Conservation (phyloP, 1,139 yeast genomes). For the Hyphopichia buzzinii region DNA sequence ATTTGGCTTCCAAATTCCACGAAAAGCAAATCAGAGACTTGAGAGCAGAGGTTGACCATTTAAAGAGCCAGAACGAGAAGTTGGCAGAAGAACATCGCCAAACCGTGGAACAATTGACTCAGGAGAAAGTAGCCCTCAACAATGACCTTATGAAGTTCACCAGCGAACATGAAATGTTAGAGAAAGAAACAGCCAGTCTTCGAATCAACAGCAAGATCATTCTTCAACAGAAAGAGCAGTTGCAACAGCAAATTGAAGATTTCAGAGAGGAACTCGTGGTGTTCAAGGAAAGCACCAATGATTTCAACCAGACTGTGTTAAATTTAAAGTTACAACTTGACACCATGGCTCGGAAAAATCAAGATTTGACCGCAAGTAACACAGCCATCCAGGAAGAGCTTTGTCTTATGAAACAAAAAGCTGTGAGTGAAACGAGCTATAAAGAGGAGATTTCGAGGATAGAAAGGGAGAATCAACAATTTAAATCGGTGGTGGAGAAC, state of each 20-base stretch:
- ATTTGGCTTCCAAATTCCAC: constrained; percentile 6
- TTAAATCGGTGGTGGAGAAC: background rate
- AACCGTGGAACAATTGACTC: constrained; percentile 6
- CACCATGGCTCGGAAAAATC: constrained; percentile 10
- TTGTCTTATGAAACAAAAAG: background rate
- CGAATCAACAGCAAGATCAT: constrained; percentile 5
- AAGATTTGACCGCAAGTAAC: constrained; percentile 6
- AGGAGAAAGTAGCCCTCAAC: constrained; percentile 5
- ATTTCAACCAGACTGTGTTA: constrained; percentile 12
- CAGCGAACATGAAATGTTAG: constrained; percentile 3
- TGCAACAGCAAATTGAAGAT: constrained; percentile 11
- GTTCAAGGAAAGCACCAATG: constrained; percentile 11
- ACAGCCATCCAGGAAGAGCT: background rate
- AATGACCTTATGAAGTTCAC: constrained; percentile 7
- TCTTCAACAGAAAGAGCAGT: constrained; percentile 8
- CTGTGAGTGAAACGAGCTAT: background rate
- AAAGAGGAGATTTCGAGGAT: constrained; percentile 1
- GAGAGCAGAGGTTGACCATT: constrained; percentile 10
- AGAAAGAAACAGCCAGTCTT: constrained; percentile 4
- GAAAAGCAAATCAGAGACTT: constrained; percentile 9
- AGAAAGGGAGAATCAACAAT: constrained; percentile 1
- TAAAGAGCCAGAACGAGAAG: constrained; percentile 11
- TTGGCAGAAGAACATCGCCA: constrained; percentile 10
- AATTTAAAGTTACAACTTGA: constrained; percentile 10
- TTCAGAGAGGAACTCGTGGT: constrained; percentile 14